Conservation (phyloP, 2,329 filamentous ascomycete genomes). For the Xenosphaeropsis pyriputrescens region DNA sequence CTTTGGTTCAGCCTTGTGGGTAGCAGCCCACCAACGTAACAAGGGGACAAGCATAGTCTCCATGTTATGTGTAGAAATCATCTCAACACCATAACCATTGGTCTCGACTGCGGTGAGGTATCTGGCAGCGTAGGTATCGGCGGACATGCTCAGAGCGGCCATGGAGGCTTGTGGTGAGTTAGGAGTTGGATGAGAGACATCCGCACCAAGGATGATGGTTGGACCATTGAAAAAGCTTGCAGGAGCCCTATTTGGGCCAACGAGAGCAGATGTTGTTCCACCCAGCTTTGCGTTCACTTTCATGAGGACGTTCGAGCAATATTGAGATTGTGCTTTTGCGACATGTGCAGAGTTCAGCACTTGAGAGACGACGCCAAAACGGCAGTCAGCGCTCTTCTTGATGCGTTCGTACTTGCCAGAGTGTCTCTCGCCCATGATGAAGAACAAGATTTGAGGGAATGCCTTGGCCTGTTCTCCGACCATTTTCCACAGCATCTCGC, state of each 20-base stretch:
- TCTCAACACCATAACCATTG: slow-evolving; percentile 71
- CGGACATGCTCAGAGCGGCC: slow-evolving; percentile 75
- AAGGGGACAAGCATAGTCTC: slow-evolving; percentile 50
- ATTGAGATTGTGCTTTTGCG: slow-evolving; percentile 57
- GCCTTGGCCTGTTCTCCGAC: background rate
- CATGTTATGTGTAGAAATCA: slow-evolving; percentile 56
- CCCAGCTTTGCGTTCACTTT: slow-evolving; percentile 96
- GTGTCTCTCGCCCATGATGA: slow-evolving; percentile 61
- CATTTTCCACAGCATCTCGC: background rate
- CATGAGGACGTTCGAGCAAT: slow-evolving; percentile 88
- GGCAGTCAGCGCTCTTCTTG: slow-evolving; percentile 81
- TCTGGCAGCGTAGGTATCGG: slow-evolving; percentile 54
- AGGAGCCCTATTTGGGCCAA: slow-evolving; percentile 1
- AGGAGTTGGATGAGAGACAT: slow-evolving; percentile 73
- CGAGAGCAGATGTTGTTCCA: slow-evolving; percentile 45
- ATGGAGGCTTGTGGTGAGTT: slow-evolving; percentile 57
- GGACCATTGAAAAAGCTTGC: slow-evolving; percentile 29
- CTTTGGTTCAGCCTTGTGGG: slow-evolving; percentile 37
- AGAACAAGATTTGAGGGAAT: slow-evolving; percentile 61
- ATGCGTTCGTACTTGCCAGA: slow-evolving; percentile 63
- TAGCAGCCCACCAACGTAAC: slow-evolving; percentile 46
- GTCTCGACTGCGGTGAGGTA: slow-evolving; percentile 71
- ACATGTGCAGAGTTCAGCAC: slow-evolving; percentile 63
- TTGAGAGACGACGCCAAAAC: slow-evolving; percentile 60
- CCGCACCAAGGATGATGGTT: slow-evolving; percentile 74